phyloP scores from a whole-genome alignment of 768 basidiomycete genomes.

The Termitomyces sp. region DNA sequence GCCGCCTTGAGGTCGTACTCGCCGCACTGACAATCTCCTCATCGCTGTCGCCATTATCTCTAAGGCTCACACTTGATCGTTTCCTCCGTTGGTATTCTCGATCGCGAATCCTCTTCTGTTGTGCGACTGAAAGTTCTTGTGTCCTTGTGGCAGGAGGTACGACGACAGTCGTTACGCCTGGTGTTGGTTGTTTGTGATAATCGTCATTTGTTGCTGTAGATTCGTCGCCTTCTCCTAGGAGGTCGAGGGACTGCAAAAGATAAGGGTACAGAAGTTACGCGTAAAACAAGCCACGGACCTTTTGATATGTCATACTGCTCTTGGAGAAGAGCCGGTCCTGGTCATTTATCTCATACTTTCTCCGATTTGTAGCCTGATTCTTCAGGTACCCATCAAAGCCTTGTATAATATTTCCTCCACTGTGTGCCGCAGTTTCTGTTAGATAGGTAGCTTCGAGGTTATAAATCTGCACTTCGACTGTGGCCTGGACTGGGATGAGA shows the following conservation, averaged over 20 bases:
- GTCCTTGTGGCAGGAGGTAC: conserved; percentile 67
- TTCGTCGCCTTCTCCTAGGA: conserved; percentile 68
- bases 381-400: conserved; percentile 87
- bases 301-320: conserved; percentile 72
- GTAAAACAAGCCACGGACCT: conserved; percentile 36
- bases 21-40: conserved; percentile 53
- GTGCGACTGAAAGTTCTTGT: conserved; percentile 64
- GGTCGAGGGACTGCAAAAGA: conserved; percentile 60
- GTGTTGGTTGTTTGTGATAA: conserved; percentile 57
- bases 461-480: conserved; percentile 75
- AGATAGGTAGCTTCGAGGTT: conserved; percentile 72
- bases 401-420: conserved; percentile 83
- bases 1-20: conserved; percentile 47
- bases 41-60: conserved; percentile 70
- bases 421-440: conserved; percentile 68
- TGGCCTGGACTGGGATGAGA: conserved; percentile 43
- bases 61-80: conserved; percentile 55
- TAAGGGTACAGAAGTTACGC: background rate
- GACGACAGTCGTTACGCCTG: conserved; percentile 71
- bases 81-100: conserved; percentile 78
- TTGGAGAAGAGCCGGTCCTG: conserved; percentile 77
- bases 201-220: conserved; percentile 52
- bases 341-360: conserved; percentile 73
- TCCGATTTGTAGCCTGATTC: conserved; percentile 58
- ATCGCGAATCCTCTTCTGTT: conserved; percentile 74